Evolutionary conservation across 257 asterid genomes (phyloP).

Genomic region (Lycium ferocissimum): DNA sequence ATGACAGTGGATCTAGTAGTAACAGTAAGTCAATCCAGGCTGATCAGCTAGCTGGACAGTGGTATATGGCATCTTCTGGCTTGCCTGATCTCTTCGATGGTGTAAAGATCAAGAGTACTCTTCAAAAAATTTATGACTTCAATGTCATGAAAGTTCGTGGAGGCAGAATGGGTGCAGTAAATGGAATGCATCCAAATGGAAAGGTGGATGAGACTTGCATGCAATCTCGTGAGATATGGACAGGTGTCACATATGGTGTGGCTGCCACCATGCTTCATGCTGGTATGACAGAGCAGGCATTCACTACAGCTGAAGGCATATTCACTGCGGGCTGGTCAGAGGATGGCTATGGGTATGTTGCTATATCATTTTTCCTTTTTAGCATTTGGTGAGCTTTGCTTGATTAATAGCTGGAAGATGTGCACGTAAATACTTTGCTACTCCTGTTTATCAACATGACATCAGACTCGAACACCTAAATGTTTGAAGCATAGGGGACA

Average conservation of each 20-base stretch:
- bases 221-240: conserved; percentile 99
- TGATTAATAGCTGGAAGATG: not conserved
- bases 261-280: conserved; percentile 98
- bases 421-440: not conserved
- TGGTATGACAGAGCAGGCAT: conserved; percentile 97
- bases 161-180: conserved; percentile 96
- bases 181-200: conserved; percentile 97
- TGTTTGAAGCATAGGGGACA: conserved; percentile 16
- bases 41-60: conserved; percentile 97
- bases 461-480: not conserved
- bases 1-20: conserved; percentile 90
- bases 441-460: not conserved
- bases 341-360: conserved; percentile 87
- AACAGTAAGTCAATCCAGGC: conserved; percentile 95
- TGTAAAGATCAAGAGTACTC: conserved; percentile 68
- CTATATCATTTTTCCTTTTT: not conserved
- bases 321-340: conserved; percentile 98
- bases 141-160: conserved; percentile 88
- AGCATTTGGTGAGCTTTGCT: conserved; percentile 9
- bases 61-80: conserved; percentile 96
- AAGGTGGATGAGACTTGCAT: conserved; percentile 97
- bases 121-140: conserved; percentile 80
- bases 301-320: conserved; percentile 87
- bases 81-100: conserved; percentile 85
- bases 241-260: conserved; percentile 89